Evolutionary conservation across 495 filamentous ascomycete genomes (phyloP), one percentile per base, ranked within the genome.

Genomic region (Aspergillus campestris): DNA sequence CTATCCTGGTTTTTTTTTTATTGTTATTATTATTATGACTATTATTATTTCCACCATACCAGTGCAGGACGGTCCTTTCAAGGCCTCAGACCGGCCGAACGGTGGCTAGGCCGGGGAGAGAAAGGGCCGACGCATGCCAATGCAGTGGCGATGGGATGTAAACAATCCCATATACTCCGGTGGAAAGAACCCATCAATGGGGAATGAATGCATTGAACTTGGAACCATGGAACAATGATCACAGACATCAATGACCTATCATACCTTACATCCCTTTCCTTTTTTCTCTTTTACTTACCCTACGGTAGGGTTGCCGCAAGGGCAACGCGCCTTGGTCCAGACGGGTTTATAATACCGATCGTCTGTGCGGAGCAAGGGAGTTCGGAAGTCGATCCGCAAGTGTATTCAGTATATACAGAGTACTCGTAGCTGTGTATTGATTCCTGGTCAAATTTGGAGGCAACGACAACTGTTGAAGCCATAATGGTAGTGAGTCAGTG

Each of bases 231-330:
- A 24, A 24, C 18, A 24, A 24, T 24, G 49, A 47, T 64, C 64
- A 69, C 63, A 54, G 66, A 66, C 60, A 48, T 53, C 56, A 61
- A 52, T 60, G 62, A 59, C 65, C 63, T 62, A 66, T 64, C 66
- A 50, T 52, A 63, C 65, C 69, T 72, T 72, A 62, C 69, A 72
- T 70, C 55, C 51, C 61, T 57, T 56, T 58, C n/a, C n/a, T n/a
- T n/a, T n/a, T n/a, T n/a, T n/a, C n/a, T n/a, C 58, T 62, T 67
- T 24, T 24, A 24, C 18, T 24, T 24, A 24, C 53, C 58, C 48
- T 58, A 68, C 62, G 65, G 67, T 67, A 67, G 64, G 49, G 52
- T 45, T 57, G 57, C 62, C 60, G 69, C 59, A 72, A 72, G 69
- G 69, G 18, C 18, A 24, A 24, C 18, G 18, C 18, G 18, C 18